Evolutionary conservation across 139 green algal species (phyloP).

Genomic region (Pseudopediastrum boryanum): DNA sequence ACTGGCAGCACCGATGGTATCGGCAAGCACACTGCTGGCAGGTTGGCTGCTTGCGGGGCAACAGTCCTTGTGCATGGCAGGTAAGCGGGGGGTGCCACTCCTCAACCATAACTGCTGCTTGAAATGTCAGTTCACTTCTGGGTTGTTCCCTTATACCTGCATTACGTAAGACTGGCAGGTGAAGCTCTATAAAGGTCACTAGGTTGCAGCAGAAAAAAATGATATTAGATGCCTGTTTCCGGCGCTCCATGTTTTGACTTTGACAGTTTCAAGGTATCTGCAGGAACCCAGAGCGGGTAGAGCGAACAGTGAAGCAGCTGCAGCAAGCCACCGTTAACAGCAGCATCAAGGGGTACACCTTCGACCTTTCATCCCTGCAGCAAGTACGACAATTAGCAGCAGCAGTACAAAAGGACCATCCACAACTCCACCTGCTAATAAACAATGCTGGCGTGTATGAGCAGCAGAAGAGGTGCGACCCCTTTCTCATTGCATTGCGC

Average conservation of each 20-base stretch:
- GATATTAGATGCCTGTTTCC: too few relatives aligned
- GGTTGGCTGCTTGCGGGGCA: constrained; percentile 48
- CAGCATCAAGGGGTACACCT: constrained; percentile 22
- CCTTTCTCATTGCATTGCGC: not conserved
- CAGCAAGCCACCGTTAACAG: not conserved
- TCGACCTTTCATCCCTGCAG: constrained; percentile 57
- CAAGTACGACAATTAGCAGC: constrained; percentile 49
- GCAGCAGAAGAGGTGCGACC: constrained; percentile 17
- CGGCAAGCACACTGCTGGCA: constrained; percentile 62
- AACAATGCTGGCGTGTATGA: constrained; percentile 75
- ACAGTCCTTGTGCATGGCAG: constrained; percentile 72
- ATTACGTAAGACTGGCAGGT: too few relatives aligned
- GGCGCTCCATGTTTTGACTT: too few relatives aligned
- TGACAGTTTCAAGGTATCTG: too few relatives aligned
- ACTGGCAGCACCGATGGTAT: constrained; percentile 78
- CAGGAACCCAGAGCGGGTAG: constrained; percentile 15
- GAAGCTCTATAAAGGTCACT: too few relatives aligned
- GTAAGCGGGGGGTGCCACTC: constrained; percentile 31
- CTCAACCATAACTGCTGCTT: too few relatives aligned
- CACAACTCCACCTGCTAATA: constrained; percentile 46
- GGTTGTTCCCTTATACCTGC: too few relatives aligned
- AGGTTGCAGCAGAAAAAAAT: too few relatives aligned
- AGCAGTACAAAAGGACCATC: constrained; percentile 33
- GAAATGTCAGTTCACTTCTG: too few relatives aligned
- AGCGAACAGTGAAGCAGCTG: not conserved